Evolutionary conservation across 1,139 yeast genomes (phyloP), one percentile per base, ranked within the genome.

Genomic region (Sugiyamaella neomexicana): DNA sequence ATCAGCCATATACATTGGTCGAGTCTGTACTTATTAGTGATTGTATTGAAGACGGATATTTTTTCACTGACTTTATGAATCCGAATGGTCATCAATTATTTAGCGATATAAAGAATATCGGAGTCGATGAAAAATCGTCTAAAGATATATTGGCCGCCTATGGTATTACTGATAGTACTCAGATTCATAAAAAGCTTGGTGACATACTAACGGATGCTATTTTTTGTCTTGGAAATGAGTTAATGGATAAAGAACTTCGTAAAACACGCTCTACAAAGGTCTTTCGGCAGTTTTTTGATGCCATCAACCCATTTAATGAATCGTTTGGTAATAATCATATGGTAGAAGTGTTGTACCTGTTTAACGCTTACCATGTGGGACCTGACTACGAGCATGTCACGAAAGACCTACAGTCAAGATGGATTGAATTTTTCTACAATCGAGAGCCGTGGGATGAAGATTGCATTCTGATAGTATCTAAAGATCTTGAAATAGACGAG

Each of bases 321-420:
- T 31, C 52, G 1, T 50, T 61, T 36, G 69, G 68, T 27, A 66
- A 66, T 42, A 66, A 65, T 50, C 70, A 67, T 50, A 66, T 66
- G 64, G 70, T 67, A 10, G 70, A 67, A 52, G 64, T 67, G 12
- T 55, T 66, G 17, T 67, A 64, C 46, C 44, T 63, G 27, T 55
- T 67, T 36, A 60, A 60, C 43, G 64, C 65, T n/a, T 67, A 63
- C 57, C 48, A 50, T 16, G 50, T 62, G 13, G 58, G 54, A 13
- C 36, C 50, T 6, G 52, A 52, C 31, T 46, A 55, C 43, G 58
- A 54, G 40, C 43, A 16, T 6, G 55, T 62, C 29, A 51, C 62
- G 9, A 52, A 49, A 15, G 53, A 46, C 15, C 55, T 63, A 20
- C 70, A 67, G 46, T 53, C 56, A 25, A 50, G 60, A 15, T 64